Evolutionary conservation across 768 basidiomycete species (phyloP), one percentile per base, ranked within the genome.

Genomic region (Amanita pseudoporphyria): DNA sequence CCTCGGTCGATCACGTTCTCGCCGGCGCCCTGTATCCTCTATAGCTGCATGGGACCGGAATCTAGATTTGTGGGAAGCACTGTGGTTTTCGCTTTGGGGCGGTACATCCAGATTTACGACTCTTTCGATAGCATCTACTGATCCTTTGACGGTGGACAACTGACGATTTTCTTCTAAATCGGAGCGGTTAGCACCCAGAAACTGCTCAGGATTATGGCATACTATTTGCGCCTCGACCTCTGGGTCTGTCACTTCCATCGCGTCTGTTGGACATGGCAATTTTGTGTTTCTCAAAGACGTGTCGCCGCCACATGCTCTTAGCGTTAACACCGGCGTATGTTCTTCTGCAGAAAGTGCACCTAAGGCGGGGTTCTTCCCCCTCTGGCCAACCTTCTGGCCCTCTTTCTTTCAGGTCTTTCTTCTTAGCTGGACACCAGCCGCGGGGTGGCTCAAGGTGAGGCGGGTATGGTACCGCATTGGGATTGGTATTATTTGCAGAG

Each of bases 271-370:
- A 75, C 88, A 91, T 90, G 33, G 87, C 85, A 58, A 91, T 86
- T 65, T 87, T 89, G 63, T 91, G 87, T 60, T 90, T 89, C 66
- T 91, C 88, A 54, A 84, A 88, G 26, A 91, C 87, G 62, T 91
- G 87, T 41, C 87, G 73, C 52, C 87, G 70, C 87, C 87, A 91
- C 87, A 91, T 91, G 60, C 87, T 89, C 66, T 90, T 89, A 5
- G 87, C 88, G 60, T 91, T 91, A 28, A 87, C 84, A 9, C 87
- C 87, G 3, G 87, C 84, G 57, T 91, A 91, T 5, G 81, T 84
- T 55, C 88, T 75, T 56, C 88, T 70, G 57, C 87, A 91, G 59
- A 91, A 89, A 1, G 87, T 90, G 65, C 87, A 91, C 42, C 87
- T 74, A 21, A 91, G 71, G 14, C 84, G 69, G 6, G 87, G 87